These are phyloP conservation scores for Globisporangium alternatum DNA, from an alignment of 352 stramenopile genomes.

Conservation along the genomic window DNA sequence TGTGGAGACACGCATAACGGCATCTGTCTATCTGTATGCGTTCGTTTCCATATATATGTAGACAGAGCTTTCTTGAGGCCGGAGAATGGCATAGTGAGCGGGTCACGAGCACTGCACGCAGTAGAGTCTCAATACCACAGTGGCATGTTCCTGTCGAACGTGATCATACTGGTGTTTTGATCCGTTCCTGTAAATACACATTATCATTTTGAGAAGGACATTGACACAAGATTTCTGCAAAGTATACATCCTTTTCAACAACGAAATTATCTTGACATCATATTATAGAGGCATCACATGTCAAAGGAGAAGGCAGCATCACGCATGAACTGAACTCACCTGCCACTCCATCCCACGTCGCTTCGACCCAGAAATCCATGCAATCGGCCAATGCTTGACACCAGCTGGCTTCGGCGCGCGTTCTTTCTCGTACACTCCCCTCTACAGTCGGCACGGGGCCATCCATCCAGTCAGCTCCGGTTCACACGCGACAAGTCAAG, in stretches of 20 bases:
- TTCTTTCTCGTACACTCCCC: constrained; percentile 7
- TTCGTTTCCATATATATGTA: too few species aligned
- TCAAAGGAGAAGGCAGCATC: neutral
- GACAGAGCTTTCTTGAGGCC: too few species aligned
- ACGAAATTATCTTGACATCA: neutral
- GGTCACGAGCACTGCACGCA: too few species aligned
- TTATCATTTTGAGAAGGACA: neutral
- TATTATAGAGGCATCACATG: neutral
- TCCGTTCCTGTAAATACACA: neutral
- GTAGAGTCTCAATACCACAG: too few species aligned
- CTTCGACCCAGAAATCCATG: neutral
- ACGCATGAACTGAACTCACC: neutral
- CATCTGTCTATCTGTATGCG: too few species aligned
- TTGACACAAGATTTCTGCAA: neutral
- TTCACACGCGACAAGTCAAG: neutral
- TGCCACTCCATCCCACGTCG: neutral
- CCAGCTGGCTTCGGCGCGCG: neutral
- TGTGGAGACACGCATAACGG: too few species aligned
- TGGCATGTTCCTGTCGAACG: neutral
- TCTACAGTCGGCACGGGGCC: neutral
- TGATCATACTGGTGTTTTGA: neutral
- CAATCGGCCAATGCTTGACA: neutral
- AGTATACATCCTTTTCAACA: too few species aligned
- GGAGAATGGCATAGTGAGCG: too few species aligned
- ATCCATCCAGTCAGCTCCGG: neutral